Base-by-base conservation (phyloP, 139 green algal genomes). In the Trebouxia sp. region DNA sequence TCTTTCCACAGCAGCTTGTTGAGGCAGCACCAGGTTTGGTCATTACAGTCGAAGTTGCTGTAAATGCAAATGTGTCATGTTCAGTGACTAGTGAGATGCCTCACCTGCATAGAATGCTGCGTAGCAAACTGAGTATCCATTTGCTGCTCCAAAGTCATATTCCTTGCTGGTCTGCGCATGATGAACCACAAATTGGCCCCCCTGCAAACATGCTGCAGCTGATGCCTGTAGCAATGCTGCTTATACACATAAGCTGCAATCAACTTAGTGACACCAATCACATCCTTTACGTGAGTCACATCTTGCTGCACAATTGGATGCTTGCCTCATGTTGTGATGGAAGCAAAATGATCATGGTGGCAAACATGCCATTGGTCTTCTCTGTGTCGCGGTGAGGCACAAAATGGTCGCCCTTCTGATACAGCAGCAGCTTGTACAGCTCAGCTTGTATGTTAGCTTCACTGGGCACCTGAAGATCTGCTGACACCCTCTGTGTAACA, bases 31-130 rank as follows among this genome's bases (percentile, higher is more conserved):
- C n/a, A n/a, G n/a, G n/a, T n/a, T n/a, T n/a, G n/a, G n/a, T n/a
- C n/a, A n/a, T n/a, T n/a, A n/a, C n/a, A n/a, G n/a, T n/a, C n/a
- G n/a, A n/a, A n/a, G n/a, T n/a, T n/a, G n/a, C n/a, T n/a, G n/a
- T n/a, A n/a, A n/a, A n/a, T n/a, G n/a, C n/a, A n/a, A n/a, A n/a
- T n/a, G n/a, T n/a, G n/a, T n/a, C n/a, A n/a, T n/a, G n/a, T n/a
- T n/a, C n/a, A n/a, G n/a, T n/a, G n/a, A n/a, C n/a, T n/a, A n/a
- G n/a, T n/a, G n/a, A n/a, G n/a, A n/a, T n/a, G n/a, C n/a, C n/a
- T n/a, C n/a, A n/a, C 58, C 58, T 69, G 58, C 58, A 69, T 69
- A 69, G 58, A 43, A 69, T 24, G 58, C 58, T 43, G 6, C 58
- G 41, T 30, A 69, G 6, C 24, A 10, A 9, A 69, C 6, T 5